phyloP scores from a whole-genome alignment of 768 basidiomycete genomes.

The Dictyophora rubrovolvata region DNA sequence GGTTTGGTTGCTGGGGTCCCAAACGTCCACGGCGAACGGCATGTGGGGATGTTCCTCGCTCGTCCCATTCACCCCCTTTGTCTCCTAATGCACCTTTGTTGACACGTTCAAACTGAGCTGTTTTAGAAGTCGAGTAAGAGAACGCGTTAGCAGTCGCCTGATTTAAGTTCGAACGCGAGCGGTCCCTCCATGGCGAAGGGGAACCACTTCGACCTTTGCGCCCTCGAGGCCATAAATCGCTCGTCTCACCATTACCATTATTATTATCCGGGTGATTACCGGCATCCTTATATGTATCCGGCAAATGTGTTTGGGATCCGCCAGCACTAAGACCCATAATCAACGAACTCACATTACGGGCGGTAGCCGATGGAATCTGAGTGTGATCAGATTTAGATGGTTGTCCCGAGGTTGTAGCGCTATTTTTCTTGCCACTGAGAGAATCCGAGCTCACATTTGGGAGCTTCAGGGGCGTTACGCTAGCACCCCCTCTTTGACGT shows the following conservation, averaged over 20 bases:
- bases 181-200: constrained; percentile 11
- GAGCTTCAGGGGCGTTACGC: background rate
- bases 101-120: constrained; percentile 1
- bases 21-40: constrained; percentile 41
- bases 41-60: constrained; percentile 49
- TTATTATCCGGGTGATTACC: background rate
- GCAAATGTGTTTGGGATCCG: constrained; percentile 15
- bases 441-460: background rate
- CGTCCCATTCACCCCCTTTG: constrained; percentile 15
- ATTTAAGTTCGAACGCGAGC: background rate
- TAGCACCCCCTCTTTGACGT: constrained; percentile 8
- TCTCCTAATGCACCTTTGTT: background rate
- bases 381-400: constrained; percentile 17
- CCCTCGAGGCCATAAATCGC: constrained; percentile 21
- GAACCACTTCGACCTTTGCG: constrained; percentile 18
- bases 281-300: background rate
- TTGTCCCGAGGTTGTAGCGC: background rate
- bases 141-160: background rate
- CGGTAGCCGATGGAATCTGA: constrained; percentile 43
- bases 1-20: background rate
- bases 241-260: background rate
- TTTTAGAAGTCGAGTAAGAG: background rate
- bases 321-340: constrained; percentile 52
- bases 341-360: constrained; percentile 64
- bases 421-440: background rate